phyloP scores from a whole-genome alignment of 2,329 filamentous ascomycete species.

The Talaromyces sp. region DNA sequence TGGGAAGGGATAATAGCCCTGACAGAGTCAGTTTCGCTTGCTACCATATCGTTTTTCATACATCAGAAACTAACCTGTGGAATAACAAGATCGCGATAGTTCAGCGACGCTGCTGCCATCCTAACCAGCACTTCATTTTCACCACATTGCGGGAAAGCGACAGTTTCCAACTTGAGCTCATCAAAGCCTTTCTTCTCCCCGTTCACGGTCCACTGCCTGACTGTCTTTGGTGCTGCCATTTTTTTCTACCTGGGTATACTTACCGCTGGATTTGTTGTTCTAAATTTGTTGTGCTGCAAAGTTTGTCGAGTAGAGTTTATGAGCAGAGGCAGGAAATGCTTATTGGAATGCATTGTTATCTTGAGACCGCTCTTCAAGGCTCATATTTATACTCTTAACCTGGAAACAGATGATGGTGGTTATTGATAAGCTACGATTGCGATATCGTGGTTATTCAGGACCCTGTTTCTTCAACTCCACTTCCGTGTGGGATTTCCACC shows the following conservation, averaged over 20 bases:
- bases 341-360: not conserved
- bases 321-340: not conserved
- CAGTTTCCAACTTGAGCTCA: conserved; percentile 51
- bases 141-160: conserved; percentile 55
- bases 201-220: conserved; percentile 52
- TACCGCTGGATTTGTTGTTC: not conserved
- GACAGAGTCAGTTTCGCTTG: conserved; percentile 32
- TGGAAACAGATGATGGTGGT: not conserved
- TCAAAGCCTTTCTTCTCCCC: conserved; percentile 54
- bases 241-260: conserved; percentile 9
- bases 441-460: not conserved
- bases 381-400: not conserved
- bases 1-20: conserved; percentile 28
- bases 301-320: not conserved
- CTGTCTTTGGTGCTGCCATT: conserved; percentile 41
- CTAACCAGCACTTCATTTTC: conserved; percentile 70
- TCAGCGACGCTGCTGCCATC: conserved; percentile 47
- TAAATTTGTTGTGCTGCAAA: not conserved
- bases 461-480: not conserved
- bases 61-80: conserved; percentile 37
- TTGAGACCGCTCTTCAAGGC: not conserved
- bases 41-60: not conserved
- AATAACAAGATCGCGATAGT: conserved; percentile 48
- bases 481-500: not conserved
- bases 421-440: not conserved